phyloP scores from a whole-genome alignment of 257 asterid genomes.

The Solanum bulbocastanum region DNA sequence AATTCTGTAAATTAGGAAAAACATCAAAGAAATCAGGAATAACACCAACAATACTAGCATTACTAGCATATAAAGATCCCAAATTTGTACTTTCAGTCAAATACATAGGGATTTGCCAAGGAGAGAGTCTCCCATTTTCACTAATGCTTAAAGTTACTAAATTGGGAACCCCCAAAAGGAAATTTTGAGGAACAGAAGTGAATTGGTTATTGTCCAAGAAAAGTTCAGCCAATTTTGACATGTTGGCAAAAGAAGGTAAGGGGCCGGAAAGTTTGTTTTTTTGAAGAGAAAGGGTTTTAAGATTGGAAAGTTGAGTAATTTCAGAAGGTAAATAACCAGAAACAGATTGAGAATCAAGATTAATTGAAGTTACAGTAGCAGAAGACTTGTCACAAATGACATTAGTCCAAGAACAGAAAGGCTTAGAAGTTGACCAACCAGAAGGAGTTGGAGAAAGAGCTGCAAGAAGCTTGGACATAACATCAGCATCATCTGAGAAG shows the following conservation, averaged over 20 bases:
- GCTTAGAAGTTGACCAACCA: conserved; percentile 48
- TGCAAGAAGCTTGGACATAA: conserved; percentile 47
- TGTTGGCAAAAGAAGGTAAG: conserved; percentile 63
- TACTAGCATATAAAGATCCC: conserved; percentile 40
- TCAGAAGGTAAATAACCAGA: conserved; percentile 63
- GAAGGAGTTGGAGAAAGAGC: conserved; percentile 51
- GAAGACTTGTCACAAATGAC: conserved; percentile 48
- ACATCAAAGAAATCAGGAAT: conserved; percentile 64
- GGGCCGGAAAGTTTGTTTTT: conserved; percentile 53
- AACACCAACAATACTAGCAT: conserved; percentile 38
- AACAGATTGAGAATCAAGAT: conserved; percentile 39
- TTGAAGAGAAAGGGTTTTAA: conserved; percentile 45
- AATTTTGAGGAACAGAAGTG: conserved; percentile 35
- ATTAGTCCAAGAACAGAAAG: conserved; percentile 51
- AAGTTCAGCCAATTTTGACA: conserved; percentile 38
- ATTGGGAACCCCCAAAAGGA: conserved; percentile 42
- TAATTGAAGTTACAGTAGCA: conserved; percentile 36
- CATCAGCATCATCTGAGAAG: conserved; percentile 59
- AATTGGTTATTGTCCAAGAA: conserved; percentile 49
- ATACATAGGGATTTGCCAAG: conserved; percentile 64
- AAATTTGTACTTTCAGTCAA: conserved; percentile 43
- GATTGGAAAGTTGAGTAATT: conserved; percentile 50
- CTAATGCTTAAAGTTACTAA: conserved; percentile 41
- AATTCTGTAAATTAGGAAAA: conserved; percentile 44
- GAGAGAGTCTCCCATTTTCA: conserved; percentile 26